Evolutionary conservation across 2,329 filamentous ascomycete genomes (phyloP), one percentile per base, ranked within the genome.

Genomic region (Talaromyces piceae): DNA sequence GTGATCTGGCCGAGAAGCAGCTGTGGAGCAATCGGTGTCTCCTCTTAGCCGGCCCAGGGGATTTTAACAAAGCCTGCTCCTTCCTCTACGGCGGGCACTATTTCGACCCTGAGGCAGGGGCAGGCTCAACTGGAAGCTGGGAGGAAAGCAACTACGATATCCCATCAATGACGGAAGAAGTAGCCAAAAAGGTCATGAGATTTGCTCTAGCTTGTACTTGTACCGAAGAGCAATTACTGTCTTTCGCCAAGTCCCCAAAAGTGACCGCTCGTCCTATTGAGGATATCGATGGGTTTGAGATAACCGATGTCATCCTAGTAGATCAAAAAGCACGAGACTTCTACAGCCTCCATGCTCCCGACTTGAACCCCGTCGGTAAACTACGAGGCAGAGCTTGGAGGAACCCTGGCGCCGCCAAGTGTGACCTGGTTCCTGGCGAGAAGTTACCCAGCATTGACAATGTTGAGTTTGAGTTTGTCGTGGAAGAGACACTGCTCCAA

Each of bases 41-140:
- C 6, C 70, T 73, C 1, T 54, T 63, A 1, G 65, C 67, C 2
- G 73, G 94, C 5, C 90, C 91, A 0, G 91, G 91, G 0, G 69
- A 79, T 9, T 96, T 95, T 75, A 94, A 94, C 66, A 73, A 77
- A n/a, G 84, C 87, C 0, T 85, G 85, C 45, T 82, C 82, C 1
- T 79, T 78, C 8, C 72, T 94, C 0, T 88, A 87, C 60, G 81
- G 78, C 1, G 82, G 81, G 2, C 66, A 70, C 27, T 74, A 75
- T 47, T 70, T 69, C 26, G 69, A 67, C 9, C 56, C 64, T 66
- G 9, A 72, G 68, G 18, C 62, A 70, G 41, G 28, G 20, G 25
- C 16, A 16, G 41, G 22, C 11, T 25, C 46, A 7, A 12, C 51
- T 7, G 12, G 9, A 27, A 54, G 63, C 3, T 79, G 77, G 77